These are phyloP conservation scores for Elsinoe perseae DNA, from an alignment of 2,329 filamentous ascomycete species.

Conservation along the genomic window DNA sequence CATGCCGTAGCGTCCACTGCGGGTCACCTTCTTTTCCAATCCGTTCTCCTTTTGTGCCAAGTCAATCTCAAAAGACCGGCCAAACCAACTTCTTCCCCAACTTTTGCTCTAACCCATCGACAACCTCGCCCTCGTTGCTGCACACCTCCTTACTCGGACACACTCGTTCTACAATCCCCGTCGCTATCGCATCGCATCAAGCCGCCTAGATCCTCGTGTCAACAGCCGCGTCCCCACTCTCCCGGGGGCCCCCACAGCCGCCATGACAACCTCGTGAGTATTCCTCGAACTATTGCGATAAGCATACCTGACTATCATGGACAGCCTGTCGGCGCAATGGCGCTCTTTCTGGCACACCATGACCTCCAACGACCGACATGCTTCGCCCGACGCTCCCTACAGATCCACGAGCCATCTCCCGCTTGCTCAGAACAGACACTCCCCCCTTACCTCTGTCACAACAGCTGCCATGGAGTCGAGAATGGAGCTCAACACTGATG, in stretches of 20 bases:
- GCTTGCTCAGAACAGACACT: slow-evolving; percentile 71
- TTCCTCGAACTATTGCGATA: background rate
- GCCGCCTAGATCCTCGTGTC: background rate
- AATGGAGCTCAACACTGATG: slow-evolving; percentile 64
- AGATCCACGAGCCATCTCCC: slow-evolving; percentile 85
- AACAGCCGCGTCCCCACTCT: background rate
- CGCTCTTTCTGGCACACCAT: slow-evolving; percentile 88
- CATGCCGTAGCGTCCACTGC: slow-evolving; percentile 10
- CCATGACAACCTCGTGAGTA: slow-evolving; percentile 13
- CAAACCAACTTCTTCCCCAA: slow-evolving; percentile 1
- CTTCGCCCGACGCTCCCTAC: slow-evolving; percentile 86
- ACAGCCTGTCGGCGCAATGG: slow-evolving; percentile 54
- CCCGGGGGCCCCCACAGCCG: background rate
- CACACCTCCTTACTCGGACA: background rate
- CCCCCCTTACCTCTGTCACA: slow-evolving; percentile 76
- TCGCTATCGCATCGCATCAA: background rate
- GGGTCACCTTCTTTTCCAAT: slow-evolving; percentile 2
- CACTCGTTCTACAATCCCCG: background rate
- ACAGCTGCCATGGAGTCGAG: slow-evolving; percentile 81
- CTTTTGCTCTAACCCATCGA: background rate
- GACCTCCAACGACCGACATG: slow-evolving; percentile 74
- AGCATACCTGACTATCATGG: background rate
- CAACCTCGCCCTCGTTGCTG: background rate
- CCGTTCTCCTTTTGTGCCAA: slow-evolving; percentile 10
- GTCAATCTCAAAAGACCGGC: background rate